phyloP scores from a whole-genome alignment of 495 filamentous ascomycete species.

The Podospora sp. region DNA sequence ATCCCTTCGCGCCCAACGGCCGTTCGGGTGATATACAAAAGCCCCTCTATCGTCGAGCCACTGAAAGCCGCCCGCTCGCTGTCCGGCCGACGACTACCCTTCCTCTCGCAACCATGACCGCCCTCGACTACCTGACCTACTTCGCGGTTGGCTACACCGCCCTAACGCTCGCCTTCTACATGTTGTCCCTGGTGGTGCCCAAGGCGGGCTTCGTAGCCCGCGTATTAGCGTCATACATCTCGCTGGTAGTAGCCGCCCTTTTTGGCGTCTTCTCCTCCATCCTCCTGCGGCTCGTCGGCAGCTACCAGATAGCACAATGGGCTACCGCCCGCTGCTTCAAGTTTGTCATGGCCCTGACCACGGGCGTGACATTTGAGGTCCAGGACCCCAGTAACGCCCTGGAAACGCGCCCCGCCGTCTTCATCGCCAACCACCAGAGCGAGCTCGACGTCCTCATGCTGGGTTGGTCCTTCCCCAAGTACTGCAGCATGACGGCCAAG shows the following conservation, averaged over 20 bases:
- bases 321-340: slow-evolving; percentile 80
- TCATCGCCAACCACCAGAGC: slow-evolving; percentile 91
- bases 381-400: slow-evolving; percentile 68
- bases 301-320: slow-evolving; percentile 81
- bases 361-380: slow-evolving; percentile 79
- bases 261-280: slow-evolving; percentile 82
- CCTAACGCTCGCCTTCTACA: slow-evolving; percentile 59
- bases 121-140: slow-evolving; percentile 51
- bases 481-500: slow-evolving; percentile 94
- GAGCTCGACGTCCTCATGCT: slow-evolving; percentile 94
- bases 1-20: slow-evolving; percentile 13
- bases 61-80: background rate
- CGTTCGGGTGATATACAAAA: slow-evolving; percentile 1
- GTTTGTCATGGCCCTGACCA: slow-evolving; percentile 71
- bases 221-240: slow-evolving; percentile 68
- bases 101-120: slow-evolving; percentile 28
- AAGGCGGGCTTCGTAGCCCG: slow-evolving; percentile 71
- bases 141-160: slow-evolving; percentile 60
- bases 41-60: background rate
- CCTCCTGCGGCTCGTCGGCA: slow-evolving; percentile 67
- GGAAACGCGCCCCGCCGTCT: slow-evolving; percentile 76
- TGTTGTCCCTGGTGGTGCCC: slow-evolving; percentile 57
- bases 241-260: slow-evolving; percentile 63
- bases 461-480: slow-evolving; percentile 81
- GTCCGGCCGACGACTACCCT: background rate